These are phyloP conservation scores for Lentinula detonsa DNA, from an alignment of 768 basidiomycete species.

Conservation along the genomic window DNA sequence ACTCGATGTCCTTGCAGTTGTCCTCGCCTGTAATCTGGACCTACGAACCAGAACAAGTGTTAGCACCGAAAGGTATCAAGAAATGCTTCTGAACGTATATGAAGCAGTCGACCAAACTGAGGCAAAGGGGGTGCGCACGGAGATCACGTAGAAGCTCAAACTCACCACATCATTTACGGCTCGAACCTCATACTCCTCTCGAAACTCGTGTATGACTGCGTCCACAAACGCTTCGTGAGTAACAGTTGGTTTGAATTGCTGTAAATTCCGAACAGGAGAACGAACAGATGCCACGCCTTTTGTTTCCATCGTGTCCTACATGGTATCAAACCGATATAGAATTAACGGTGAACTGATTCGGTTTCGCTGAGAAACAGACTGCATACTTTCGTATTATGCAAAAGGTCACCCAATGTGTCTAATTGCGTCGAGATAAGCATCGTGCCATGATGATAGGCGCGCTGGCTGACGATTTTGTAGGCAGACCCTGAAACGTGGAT, in stretches of 20 bases:
- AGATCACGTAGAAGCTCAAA: slow-evolving; percentile 5
- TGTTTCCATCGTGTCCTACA: slow-evolving; percentile 71
- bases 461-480: slow-evolving; percentile 86
- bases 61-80: background rate
- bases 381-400: slow-evolving; percentile 59
- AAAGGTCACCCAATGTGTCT: slow-evolving; percentile 61
- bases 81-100: background rate
- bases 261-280: slow-evolving; percentile 86
- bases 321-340: too few species aligned
- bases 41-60: slow-evolving; percentile 19
- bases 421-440: slow-evolving; percentile 91
- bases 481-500: slow-evolving; percentile 92
- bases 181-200: slow-evolving; percentile 41
- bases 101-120: background rate
- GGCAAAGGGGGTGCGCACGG: background rate
- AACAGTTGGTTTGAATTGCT: slow-evolving; percentile 39
- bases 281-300: slow-evolving; percentile 88
- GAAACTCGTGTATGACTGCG: slow-evolving; percentile 68
- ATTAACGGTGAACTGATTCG: background rate
- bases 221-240: slow-evolving; percentile 67
- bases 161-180: slow-evolving; percentile 17
- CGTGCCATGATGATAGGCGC: slow-evolving; percentile 97
- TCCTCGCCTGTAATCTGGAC: slow-evolving; percentile 37
- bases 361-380: background rate
- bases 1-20: slow-evolving; percentile 39